These are phyloP conservation scores for Magnolia kwangsiensis DNA, from an alignment of 164 flowering plant species.

Conservation along the genomic window DNA sequence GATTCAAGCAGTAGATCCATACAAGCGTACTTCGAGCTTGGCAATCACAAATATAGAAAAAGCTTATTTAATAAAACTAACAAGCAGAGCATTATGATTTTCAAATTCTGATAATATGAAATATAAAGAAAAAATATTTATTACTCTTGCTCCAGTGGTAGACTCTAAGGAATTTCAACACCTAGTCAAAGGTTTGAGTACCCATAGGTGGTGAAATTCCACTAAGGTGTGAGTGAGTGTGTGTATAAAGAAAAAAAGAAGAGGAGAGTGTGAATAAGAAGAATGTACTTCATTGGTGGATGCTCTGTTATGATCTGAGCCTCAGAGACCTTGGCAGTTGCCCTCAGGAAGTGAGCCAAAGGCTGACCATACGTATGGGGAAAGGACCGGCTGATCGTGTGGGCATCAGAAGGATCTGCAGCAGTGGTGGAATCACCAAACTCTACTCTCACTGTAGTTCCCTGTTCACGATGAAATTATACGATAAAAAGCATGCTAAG, in stretches of 20 bases:
- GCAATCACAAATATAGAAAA: too few species aligned
- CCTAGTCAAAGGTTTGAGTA: too few species aligned
- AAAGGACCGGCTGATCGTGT: constrained; percentile 52
- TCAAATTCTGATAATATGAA: too few species aligned
- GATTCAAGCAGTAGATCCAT: neutral
- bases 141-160: too few species aligned
- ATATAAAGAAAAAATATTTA: too few species aligned
- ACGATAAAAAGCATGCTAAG: neutral
- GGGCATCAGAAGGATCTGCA: constrained; percentile 61
- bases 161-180: too few species aligned
- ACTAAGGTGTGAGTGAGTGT: too few species aligned
- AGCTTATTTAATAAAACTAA: too few species aligned
- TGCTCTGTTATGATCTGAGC: constrained; percentile 88
- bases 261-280: neutral
- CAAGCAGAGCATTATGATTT: too few species aligned
- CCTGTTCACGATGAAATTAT: constrained; percentile 38
- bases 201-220: too few species aligned
- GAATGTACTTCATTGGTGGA: constrained; percentile 65
- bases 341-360: constrained; percentile 83
- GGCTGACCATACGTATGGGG: constrained; percentile 95
- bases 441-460: constrained; percentile 91
- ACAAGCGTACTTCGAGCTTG: neutral
- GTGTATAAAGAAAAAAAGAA: too few species aligned
- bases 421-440: constrained; percentile 81
- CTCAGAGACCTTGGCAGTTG: constrained; percentile 72